Base-by-base conservation (phyloP, 768 basidiomycete species). In the Boletus tylopilopsis region DNA sequence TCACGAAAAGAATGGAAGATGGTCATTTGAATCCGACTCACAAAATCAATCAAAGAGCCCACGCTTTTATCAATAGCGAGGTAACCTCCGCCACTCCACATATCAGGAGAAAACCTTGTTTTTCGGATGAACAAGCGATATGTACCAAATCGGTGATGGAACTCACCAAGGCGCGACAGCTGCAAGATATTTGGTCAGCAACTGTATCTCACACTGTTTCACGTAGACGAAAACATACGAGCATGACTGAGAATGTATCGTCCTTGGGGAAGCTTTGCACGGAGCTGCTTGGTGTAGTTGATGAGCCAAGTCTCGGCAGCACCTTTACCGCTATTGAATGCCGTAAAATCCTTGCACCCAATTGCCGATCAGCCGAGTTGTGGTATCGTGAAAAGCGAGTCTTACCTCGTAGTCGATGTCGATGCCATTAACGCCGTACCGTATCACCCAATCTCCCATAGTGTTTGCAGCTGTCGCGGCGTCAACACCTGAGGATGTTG, bases 331-430 rank as follows among this genome's bases (percentile, higher is more conserved):
- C 49, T 51, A 21, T 68, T 48, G 23, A 72, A 62, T 9, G 70
- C 71, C 21, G 48, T 51, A 22, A 68, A 60, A 51, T 72, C 70
- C 68, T 64, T 21, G 29, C 30, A 18, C 25, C 27, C 16, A 25
- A 6, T 19, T 29, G 25, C 19, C 39, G n/a, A 30, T 37, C 22
- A 43, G 35, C 13, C 25, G 33, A 24, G 24, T 22, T 32, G 29
- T 37, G 44, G 19, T 30, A 48, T 30, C n/a, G 9, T 23, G 7
- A 10, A 24, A 23, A 11, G 10, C 3, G 16, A n/a, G 16, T 6
- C 1, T 22, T 38, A 69, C 71, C 59, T 76, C 79, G 42, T 79
- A 80, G 58, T 80, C 79, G 39, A 81, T 69, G 42, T 81, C 79
- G 12, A 79, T 73, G 34, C 79, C 79, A 47, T 79, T 74, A 27